Evolutionary conservation across 192 early-diverging fungal genomes (phyloP).

Genomic region (Helicostylum pulchrum): DNA sequence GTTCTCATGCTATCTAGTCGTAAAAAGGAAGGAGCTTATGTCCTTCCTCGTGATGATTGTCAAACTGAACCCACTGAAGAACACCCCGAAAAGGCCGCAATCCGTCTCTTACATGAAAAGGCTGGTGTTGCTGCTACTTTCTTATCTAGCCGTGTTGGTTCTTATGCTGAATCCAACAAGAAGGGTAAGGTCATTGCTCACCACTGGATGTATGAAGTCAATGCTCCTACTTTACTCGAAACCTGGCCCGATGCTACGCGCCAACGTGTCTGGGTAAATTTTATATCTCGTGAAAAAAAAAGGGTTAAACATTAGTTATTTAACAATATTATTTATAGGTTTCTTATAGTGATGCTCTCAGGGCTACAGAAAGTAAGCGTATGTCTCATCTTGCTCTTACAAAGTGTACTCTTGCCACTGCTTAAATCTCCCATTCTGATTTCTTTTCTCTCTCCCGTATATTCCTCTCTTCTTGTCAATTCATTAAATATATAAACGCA

Average conservation of each 20-base stretch:
- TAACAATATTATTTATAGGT: background rate
- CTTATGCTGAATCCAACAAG: slow-evolving; percentile 32
- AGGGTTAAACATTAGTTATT: background rate
- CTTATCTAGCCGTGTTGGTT: slow-evolving; percentile 18
- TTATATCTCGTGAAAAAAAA: background rate
- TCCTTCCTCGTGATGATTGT: slow-evolving; percentile 30
- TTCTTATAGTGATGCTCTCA: slow-evolving; percentile 4
- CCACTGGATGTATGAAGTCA: slow-evolving; percentile 35
- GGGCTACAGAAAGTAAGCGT: slow-evolving; percentile 3
- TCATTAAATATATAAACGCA: no score
- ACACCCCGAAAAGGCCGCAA: slow-evolving; percentile 27
- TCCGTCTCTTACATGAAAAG: slow-evolving; percentile 21
- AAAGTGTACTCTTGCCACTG: slow-evolving; percentile 16
- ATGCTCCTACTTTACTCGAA: slow-evolving; percentile 5
- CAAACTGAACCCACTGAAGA: slow-evolving; percentile 15
- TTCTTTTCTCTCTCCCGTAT: background rate
- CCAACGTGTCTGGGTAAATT: slow-evolving; percentile 29
- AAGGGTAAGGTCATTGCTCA: slow-evolving; percentile 30
- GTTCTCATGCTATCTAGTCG: slow-evolving; percentile 24
- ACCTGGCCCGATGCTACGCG: slow-evolving; percentile 20
- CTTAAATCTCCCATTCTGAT: background rate
- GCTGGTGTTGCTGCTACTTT: slow-evolving; percentile 15
- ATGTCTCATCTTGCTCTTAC: slow-evolving; percentile 22
- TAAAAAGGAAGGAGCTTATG: slow-evolving; percentile 27
- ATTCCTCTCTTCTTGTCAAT: no score